Evolutionary conservation across 1,284 basidiomycete species (phyloP).

Genomic region (Exobasidium cylindrosporum): DNA sequence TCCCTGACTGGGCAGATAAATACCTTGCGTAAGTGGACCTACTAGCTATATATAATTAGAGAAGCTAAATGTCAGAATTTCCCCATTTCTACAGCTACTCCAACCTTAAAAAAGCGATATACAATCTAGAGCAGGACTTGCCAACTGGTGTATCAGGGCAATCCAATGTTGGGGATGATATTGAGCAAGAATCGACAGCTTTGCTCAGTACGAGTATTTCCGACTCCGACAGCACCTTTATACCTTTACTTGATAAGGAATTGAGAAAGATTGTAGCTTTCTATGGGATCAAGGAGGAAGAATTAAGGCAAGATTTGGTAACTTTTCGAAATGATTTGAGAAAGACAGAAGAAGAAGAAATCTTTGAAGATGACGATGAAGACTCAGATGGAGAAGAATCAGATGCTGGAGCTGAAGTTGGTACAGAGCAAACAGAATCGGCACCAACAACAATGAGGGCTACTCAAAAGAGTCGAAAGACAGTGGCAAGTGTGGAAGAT

Average conservation of each 20-base stretch:
- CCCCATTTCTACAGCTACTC: constrained; percentile 29
- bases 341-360: constrained; percentile 57
- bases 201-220: constrained; percentile 31
- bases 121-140: constrained; percentile 48
- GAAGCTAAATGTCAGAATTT: background rate
- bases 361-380: constrained; percentile 60
- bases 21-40: constrained; percentile 63
- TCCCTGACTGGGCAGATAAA: constrained; percentile 90
- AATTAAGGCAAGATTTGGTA: constrained; percentile 55
- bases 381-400: constrained; percentile 20
- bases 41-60: background rate
- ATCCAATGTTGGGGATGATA: constrained; percentile 17
- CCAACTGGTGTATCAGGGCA: constrained; percentile 15
- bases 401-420: constrained; percentile 12
- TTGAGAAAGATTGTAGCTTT: constrained; percentile 77
- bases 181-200: constrained; percentile 47
- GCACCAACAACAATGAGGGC: constrained; percentile 21
- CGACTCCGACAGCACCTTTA: constrained; percentile 45
- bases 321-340: constrained; percentile 38
- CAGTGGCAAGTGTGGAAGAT: constrained; percentile 40
- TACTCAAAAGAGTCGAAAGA: constrained; percentile 25
- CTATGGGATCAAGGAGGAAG: constrained; percentile 65
- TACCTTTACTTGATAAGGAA: constrained; percentile 72
- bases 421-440: background rate
- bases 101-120: constrained; percentile 54